These are phyloP conservation scores for Xylaria sp. DNA, from an alignment of 2,329 filamentous ascomycete genomes.

Conservation along the genomic window DNA sequence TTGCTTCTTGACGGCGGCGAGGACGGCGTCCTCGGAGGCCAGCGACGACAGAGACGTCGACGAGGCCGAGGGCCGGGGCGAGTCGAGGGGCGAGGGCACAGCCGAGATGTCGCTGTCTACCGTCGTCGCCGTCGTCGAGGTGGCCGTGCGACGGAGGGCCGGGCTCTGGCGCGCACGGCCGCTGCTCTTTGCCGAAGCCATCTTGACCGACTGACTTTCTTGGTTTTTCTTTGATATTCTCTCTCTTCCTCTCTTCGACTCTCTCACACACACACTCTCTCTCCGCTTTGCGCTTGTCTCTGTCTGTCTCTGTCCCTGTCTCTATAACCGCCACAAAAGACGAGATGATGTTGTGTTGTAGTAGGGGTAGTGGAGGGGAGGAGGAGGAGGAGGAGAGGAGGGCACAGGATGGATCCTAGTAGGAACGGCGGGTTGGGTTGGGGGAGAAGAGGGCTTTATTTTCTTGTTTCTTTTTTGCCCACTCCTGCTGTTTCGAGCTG, in stretches of 20 bases:
- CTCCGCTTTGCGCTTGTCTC: not conserved
- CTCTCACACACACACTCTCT: not conserved
- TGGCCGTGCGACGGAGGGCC: conserved; percentile 61
- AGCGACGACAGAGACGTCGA: conserved; percentile 94
- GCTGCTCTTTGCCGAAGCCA: conserved; percentile 61
- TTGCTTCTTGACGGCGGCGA: conserved; percentile 47
- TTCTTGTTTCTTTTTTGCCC: not conserved
- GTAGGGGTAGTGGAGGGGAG: not conserved
- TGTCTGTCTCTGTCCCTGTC: conserved; percentile 1
- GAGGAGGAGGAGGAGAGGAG: not conserved
- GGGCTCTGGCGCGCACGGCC: conserved; percentile 57
- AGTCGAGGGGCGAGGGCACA: conserved; percentile 68
- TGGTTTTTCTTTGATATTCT: not conserved
- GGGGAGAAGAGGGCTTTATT: conserved; percentile 2
- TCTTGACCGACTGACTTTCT: conserved; percentile 42
- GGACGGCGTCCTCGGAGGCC: conserved; percentile 68
- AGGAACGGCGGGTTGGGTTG: not conserved
- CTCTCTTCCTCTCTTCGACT: not conserved
- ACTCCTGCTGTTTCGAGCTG: not conserved
- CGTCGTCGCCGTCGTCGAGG: conserved; percentile 51
- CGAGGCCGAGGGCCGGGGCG: conserved; percentile 74
- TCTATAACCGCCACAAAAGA: not conserved
- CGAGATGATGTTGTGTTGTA: not conserved
- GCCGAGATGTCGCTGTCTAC: conserved; percentile 63
- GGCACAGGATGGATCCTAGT: not conserved